Base-by-base conservation (phyloP, 140 eudicot species). In the Senecio squalidus region DNA sequence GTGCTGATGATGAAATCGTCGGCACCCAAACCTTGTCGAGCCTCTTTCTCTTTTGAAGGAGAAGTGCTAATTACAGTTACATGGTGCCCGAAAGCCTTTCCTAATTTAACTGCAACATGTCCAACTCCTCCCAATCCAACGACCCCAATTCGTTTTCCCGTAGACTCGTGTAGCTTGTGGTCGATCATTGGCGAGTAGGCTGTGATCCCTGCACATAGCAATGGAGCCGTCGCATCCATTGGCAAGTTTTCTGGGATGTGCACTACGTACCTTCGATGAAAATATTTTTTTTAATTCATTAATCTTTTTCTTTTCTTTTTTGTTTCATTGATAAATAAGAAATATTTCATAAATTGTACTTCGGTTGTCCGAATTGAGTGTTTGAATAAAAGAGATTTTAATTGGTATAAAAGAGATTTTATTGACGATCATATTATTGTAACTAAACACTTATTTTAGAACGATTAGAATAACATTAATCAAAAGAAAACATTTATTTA, bases 171-270 rank as follows among this genome's bases (percentile, higher is more conserved):
- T 72, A 92, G 23, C 27, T 67, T 67, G 56, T 66, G 49, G 54
- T 82, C 93, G 33, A 84, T 78, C 86, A 92, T 71, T 0, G 98
- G 96, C 45, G 79, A 3, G 59, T 57, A 92, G 38, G 84, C 92
- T 2, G 98, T 92, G 15, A 92, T 75, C 25, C 98, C 98, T 0
- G 98, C 96, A 66, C 98, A 92, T 53, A 92, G 48, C 9, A 92
- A 66, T 0, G 98, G 98, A 23, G 98, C 95, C 5, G 93, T 82
- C 27, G 82, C 83, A 17, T 87, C 86, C 89, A 87, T 77, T 0
- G 96, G 80, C 50, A 84, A 33, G 67, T 44, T 79, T 11, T 92
- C 93, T 0, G 98, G 98, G 13, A 92, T 63, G 11, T 67, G 79
- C 2, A 71, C 80, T 18, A 84, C 93, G 29, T 77, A 92, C 67